phyloP scores from a whole-genome alignment of 148 eudicot genomes.

The Diospyros kaki region DNA sequence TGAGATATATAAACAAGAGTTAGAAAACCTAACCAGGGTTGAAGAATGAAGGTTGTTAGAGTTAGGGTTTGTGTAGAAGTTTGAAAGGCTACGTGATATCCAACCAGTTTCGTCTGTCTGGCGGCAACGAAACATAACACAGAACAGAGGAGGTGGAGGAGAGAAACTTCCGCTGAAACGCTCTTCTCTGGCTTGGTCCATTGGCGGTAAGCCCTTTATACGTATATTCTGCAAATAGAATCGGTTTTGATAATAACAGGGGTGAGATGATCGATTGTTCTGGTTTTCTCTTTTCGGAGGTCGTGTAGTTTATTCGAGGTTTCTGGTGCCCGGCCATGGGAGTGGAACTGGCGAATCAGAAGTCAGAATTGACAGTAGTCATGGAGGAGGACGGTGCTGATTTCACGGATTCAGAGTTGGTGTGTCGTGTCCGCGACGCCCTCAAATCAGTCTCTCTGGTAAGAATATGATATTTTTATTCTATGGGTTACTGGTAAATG shows the following conservation, averaged over 20 bases:
- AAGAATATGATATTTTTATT: neutral
- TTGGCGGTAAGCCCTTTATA: neutral
- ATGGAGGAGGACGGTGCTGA: slow-evolving; percentile 31
- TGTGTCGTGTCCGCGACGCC: slow-evolving; percentile 40
- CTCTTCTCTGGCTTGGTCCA: neutral
- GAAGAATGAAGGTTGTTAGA: neutral
- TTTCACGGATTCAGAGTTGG: slow-evolving; percentile 40
- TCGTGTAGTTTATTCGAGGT: neutral
- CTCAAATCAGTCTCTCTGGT: slow-evolving; percentile 47
- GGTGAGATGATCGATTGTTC: too few relatives aligned
- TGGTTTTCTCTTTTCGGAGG: neutral
- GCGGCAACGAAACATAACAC: slow-evolving; percentile 1
- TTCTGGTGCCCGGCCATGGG: slow-evolving; percentile 25
- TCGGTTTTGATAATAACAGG: too few relatives aligned
- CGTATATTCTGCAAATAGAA: neutral
- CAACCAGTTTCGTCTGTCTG: slow-evolving; percentile 1
- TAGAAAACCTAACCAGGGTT: slow-evolving; percentile 9
- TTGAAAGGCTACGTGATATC: neutral
- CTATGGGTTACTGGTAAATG: too few relatives aligned
- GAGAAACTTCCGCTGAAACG: too few relatives aligned
- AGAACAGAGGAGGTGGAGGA: neutral
- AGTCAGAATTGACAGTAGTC: slow-evolving; percentile 19
- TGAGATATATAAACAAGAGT: too few relatives aligned
- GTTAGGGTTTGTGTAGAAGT: slow-evolving; percentile 12
- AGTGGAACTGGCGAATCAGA: slow-evolving; percentile 23